Evolutionary conservation across 331 rosid genomes (phyloP).

Genomic region (Malus hybrid): DNA sequence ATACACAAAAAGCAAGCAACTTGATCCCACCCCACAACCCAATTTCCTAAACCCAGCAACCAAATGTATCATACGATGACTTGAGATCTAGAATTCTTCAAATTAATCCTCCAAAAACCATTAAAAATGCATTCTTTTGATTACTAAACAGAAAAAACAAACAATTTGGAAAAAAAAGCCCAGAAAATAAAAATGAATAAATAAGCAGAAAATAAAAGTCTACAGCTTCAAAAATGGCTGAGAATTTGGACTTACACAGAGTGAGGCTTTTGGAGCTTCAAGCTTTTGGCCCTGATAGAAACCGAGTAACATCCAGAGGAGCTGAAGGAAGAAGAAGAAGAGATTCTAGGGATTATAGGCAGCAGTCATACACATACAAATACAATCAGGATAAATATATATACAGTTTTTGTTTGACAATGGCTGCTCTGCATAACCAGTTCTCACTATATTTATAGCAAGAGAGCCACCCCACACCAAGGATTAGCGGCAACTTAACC

Average conservation of each 20-base stretch:
- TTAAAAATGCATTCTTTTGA: not conserved
- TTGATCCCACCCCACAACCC: constrained; percentile 1
- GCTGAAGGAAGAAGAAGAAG: not conserved
- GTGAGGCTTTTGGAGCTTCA: not conserved
- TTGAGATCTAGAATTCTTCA: constrained; percentile 13
- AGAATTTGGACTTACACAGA: constrained; percentile 14
- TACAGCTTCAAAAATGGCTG: not conserved
- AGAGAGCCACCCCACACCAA: not conserved
- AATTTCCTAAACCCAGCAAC: not conserved
- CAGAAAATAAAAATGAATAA: not conserved
- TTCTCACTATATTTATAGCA: not conserved
- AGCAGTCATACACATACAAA: not conserved
- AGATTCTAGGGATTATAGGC: constrained; percentile 1
- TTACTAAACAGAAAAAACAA: not conserved
- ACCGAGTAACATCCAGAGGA: not conserved
- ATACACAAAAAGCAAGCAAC: not conserved
- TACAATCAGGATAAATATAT: not conserved
- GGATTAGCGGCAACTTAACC: constrained; percentile 11
- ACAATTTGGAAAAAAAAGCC: not conserved
- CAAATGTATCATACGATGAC: constrained; percentile 6
- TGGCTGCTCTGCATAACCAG: constrained; percentile 5
- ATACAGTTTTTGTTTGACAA: not conserved
- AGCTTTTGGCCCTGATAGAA: constrained; percentile 4
- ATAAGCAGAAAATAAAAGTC: not conserved
- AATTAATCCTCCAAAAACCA: not conserved